Base-by-base conservation (phyloP, 768 basidiomycete genomes). In the Gyrodon lividus region DNA sequence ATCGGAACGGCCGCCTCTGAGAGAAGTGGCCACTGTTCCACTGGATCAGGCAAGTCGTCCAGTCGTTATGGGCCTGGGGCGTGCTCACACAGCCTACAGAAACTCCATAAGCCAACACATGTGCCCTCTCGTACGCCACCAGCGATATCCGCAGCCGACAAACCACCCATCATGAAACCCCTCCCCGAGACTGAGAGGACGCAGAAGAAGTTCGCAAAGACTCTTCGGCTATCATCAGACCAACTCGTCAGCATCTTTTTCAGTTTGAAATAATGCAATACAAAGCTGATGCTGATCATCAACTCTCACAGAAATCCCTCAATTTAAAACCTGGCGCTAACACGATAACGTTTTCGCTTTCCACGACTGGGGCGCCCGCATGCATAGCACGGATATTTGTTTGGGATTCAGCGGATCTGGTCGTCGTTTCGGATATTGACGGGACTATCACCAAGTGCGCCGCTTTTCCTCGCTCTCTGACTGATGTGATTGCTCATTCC, bases 371-470 rank as follows among this genome's bases (percentile, higher is more conserved):
- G 5, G 79, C 77, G 1, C 81, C 89, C 2, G 91, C 88, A 3
- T 96, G 94, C 52, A 86, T 93, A 2, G 92, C 97, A 17, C 80
- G 93, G 5, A 90, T 99, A 54, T 99, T 99, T 59, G 77, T 98
- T 20, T 98, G 94, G 95, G 91, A 98, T 51, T 81, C 85, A n/a
- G 85, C 84, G 2, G 94, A 97, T 62, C 78, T 80, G 3, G 82
- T 99, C 19, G 89, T 99, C 22, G 84, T 99, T 35, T 97, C 94
- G 37, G 97, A 99, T 63, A 98, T 99, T 54, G 97, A 99, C 63
- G 97, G 97, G 6, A 99, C 96, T 1, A 99, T 99, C 64, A 99
- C 97, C 8, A 98, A 98, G 93, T 96, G 57, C 20, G 82, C 63
- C 19, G 79, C 63, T 26, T 54, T 50, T 14, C 30, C 39, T 45